These are phyloP conservation scores for Annulohypoxylon bovei DNA, from an alignment of 495 filamentous ascomycete species.

Conservation along the genomic window DNA sequence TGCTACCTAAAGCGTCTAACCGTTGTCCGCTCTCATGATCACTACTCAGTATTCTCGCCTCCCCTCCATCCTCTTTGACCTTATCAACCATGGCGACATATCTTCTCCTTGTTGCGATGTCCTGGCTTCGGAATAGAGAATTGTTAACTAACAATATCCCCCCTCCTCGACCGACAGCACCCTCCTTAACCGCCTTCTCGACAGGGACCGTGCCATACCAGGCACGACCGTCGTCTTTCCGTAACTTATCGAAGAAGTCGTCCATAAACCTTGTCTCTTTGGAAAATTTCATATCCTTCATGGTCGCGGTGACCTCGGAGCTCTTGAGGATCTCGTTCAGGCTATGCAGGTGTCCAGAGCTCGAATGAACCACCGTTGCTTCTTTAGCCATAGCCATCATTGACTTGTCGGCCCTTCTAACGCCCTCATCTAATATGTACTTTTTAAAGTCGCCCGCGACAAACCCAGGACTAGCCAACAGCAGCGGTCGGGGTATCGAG, in stretches of 20 bases:
- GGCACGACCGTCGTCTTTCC: conserved; percentile 87
- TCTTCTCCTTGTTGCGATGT: conserved; percentile 78
- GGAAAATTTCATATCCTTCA: conserved; percentile 87
- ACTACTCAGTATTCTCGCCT: conserved; percentile 86
- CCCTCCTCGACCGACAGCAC: conserved; percentile 86
- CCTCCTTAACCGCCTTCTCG: conserved; percentile 84
- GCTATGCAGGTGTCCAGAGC: conserved; percentile 83
- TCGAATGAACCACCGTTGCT: conserved; percentile 80
- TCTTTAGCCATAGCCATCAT: conserved; percentile 69
- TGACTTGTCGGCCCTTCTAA: conserved; percentile 69
- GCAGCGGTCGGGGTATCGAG: conserved; percentile 71
- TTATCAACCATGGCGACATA: conserved; percentile 91
- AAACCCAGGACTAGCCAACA: conserved; percentile 91
- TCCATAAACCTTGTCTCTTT: conserved; percentile 88
- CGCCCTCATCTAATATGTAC: conserved; percentile 78
- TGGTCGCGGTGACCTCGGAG: conserved; percentile 74
- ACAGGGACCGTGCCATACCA: conserved; percentile 93
- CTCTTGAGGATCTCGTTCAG: conserved; percentile 87
- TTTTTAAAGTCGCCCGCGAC: conserved; percentile 81
- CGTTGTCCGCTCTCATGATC: conserved; percentile 94
- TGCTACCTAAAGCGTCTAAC: conserved; percentile 83
- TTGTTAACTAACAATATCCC: conserved; percentile 88
- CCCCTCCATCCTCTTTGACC: conserved; percentile 89
- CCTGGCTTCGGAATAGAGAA: conserved; percentile 82
- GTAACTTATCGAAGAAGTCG: conserved; percentile 78